These are phyloP conservation scores for Entomortierella lignicola DNA, from an alignment of 192 early-diverging fungal species.

Conservation along the genomic window DNA sequence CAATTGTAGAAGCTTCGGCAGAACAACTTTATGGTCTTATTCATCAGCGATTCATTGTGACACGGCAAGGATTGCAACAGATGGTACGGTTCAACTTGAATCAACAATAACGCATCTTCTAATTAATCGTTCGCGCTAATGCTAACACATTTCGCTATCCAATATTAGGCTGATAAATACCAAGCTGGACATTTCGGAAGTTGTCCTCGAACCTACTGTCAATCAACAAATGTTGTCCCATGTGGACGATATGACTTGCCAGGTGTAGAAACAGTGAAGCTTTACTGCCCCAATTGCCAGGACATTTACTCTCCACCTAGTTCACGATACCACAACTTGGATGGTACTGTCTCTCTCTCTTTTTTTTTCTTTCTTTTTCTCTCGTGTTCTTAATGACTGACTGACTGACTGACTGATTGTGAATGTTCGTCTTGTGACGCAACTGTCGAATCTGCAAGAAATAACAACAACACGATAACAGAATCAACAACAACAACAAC, in stretches of 20 bases:
- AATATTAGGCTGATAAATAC: conserved; percentile 72
- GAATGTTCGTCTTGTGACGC: no score
- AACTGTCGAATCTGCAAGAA: conserved; percentile 6
- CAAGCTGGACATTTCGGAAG: conserved; percentile 79
- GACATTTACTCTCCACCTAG: conserved; percentile 83
- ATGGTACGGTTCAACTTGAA: conserved; percentile 65
- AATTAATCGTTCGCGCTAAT: not conserved
- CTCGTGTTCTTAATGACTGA: no score
- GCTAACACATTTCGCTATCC: not conserved
- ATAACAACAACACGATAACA: no score
- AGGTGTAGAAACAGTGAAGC: conserved; percentile 74
- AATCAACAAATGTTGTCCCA: conserved; percentile 70
- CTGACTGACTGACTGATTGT: not conserved
- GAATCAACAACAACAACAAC: no score
- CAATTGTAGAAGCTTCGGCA: conserved; percentile 85
- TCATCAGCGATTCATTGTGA: conserved; percentile 93
- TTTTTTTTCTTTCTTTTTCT: no score
- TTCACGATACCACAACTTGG: conserved; percentile 73
- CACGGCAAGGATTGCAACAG: conserved; percentile 83
- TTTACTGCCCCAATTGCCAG: conserved; percentile 84
- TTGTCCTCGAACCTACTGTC: conserved; percentile 80
- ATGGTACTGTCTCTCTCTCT: no score
- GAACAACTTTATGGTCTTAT: conserved; percentile 94
- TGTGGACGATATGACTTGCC: conserved; percentile 79
- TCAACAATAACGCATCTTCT: not conserved